A percentile compares a stretch with the other conserved stretches of the same genome.
phyloP scores from a whole-genome alignment of 129 eudicot genomes.

The Ambrosia trifida region DNA sequence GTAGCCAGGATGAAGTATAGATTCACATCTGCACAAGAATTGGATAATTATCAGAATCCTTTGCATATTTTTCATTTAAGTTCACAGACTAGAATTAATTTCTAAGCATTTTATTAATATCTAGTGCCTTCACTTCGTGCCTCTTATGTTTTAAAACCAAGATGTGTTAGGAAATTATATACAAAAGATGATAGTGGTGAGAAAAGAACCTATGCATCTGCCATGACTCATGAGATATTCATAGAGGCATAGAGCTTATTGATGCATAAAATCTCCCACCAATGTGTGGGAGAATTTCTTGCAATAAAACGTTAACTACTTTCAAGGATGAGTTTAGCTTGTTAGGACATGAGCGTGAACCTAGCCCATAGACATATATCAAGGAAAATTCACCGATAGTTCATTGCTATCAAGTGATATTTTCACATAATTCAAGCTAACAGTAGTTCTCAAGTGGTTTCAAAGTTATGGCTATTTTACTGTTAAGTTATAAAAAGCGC shows the following conservation, averaged over 20 bases:
- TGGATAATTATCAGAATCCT: background rate
- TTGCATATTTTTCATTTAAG: background rate
- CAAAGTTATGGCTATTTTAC: conserved; percentile 9
- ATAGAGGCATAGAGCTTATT: background rate
- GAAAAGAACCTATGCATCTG: background rate
- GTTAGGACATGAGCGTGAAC: background rate
- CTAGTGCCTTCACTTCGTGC: background rate
- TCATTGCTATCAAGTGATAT: background rate
- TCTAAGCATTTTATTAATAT: background rate
- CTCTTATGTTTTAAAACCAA: background rate
- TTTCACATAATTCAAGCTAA: no score
- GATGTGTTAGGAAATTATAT: background rate
- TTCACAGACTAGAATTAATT: background rate
- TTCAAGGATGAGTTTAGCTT: background rate
- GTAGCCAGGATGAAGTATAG: conserved; percentile 76
- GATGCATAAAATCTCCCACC: background rate
- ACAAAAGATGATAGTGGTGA: background rate
- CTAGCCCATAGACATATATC: no score
- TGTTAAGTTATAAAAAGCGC: conserved; percentile 3
- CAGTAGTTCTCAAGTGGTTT: no score
- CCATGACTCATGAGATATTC: background rate
- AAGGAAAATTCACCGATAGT: background rate
- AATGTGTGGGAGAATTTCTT: background rate
- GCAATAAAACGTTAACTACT: no score
- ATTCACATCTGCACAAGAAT: conserved; percentile 69